These are phyloP conservation scores for Dissophora globulifera DNA, from an alignment of 192 early-diverging fungal genomes.

Conservation along the genomic window DNA sequence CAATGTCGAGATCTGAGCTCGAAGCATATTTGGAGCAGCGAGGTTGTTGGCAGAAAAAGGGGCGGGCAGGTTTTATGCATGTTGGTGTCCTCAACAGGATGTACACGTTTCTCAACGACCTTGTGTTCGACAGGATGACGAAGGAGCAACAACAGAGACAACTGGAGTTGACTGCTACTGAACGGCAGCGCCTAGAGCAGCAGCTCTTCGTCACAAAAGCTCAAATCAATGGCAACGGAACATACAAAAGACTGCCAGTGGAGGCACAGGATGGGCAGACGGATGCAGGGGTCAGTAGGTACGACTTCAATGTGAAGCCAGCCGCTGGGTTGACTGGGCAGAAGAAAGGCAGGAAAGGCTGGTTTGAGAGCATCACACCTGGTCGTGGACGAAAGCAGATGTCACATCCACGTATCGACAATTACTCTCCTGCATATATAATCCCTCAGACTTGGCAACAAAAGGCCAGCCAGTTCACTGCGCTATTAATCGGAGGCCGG, in stretches of 20 bases:
- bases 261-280: neutral
- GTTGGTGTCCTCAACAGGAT: constrained; percentile 71
- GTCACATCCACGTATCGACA: constrained; percentile 2
- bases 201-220: constrained; percentile 50
- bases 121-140: constrained; percentile 53
- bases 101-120: constrained; percentile 65
- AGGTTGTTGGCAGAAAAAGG: constrained; percentile 54
- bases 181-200: constrained; percentile 33
- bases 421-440: constrained; percentile 42
- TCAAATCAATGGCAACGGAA: constrained; percentile 29
- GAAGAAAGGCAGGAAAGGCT: constrained; percentile 36
- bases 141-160: constrained; percentile 32
- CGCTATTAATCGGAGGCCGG: constrained; percentile 40
- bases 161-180: constrained; percentile 38
- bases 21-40: constrained; percentile 63
- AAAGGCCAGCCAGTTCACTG: constrained; percentile 39
- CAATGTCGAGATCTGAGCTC: constrained; percentile 62
- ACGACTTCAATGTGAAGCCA: constrained; percentile 1
- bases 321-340: neutral
- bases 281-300: neutral
- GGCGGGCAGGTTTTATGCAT: constrained; percentile 66
- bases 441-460: constrained; percentile 52
- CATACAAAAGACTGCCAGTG: constrained; percentile 30
- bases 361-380: constrained; percentile 50
- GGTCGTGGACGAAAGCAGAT: constrained; percentile 15